Percentiles rank a stretch among this genome's conserved stretches.
These are phyloP conservation scores for Pinus taeda DNA, from an alignment of 75 land plant species.

Conservation along the genomic window DNA sequence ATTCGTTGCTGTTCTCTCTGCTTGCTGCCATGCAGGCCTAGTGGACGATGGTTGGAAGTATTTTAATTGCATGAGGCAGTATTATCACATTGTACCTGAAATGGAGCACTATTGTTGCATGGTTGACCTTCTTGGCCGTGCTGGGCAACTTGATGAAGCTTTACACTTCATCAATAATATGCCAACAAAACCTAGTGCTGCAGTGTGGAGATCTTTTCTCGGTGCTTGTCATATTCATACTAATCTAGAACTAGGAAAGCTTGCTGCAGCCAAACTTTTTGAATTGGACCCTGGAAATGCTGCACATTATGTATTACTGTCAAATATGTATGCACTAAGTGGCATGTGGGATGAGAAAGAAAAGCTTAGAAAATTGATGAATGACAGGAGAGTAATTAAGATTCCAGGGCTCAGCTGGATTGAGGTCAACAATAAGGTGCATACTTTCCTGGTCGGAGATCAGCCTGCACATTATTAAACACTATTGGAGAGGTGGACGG, in stretches of 20 bases:
- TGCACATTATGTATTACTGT: conserved; percentile 14
- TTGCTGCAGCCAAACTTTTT: not conserved
- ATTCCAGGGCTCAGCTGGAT: conserved; percentile 13
- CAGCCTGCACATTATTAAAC: not conserved
- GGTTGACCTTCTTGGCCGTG: conserved; percentile 40
- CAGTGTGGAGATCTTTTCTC: conserved; percentile 52
- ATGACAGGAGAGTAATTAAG: conserved; percentile 11
- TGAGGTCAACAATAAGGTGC: conserved; percentile 9
- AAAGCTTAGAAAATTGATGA: conserved; percentile 7
- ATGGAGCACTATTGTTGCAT: conserved; percentile 35
- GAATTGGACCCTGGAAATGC: not conserved
- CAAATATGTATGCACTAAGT: conserved; percentile 20
- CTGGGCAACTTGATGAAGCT: conserved; percentile 45
- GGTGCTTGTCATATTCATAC: conserved; percentile 44
- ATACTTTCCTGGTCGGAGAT: conserved; percentile 16
- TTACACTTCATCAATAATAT: conserved; percentile 39
- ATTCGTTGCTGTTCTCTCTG: conserved; percentile 24
- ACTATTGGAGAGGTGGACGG: too few relatives aligned
- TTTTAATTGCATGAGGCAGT: conserved; percentile 17
- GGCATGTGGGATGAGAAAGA: conserved; percentile 26
- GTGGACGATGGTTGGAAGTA: conserved; percentile 25
- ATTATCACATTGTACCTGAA: conserved; percentile 18
- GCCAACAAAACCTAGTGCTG: conserved; percentile 34
- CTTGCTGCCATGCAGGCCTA: conserved; percentile 52
- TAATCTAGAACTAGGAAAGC: too few relatives aligned